Conservation (phyloP, 2,329 filamentous ascomycete genomes). For the Hypoxylon sp. region DNA sequence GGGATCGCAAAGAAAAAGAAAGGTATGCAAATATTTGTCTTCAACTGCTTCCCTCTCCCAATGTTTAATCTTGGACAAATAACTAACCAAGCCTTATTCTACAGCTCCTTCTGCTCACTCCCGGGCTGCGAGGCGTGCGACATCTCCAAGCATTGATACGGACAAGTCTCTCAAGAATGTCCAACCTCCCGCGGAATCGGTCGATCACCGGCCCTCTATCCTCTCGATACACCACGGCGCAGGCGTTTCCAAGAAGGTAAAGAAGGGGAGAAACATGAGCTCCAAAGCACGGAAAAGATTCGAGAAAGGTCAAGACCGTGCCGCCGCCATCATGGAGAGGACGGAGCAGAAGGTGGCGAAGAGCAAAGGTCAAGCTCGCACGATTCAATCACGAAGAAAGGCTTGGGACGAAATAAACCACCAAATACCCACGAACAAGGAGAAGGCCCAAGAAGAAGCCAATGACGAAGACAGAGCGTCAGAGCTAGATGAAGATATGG, state of each 20-base stretch:
- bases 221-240: conserved; percentile 71
- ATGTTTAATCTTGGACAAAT: conserved; percentile 5
- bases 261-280: conserved; percentile 64
- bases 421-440: conserved; percentile 36
- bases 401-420: conserved; percentile 68
- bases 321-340: conserved; percentile 66
- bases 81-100: background rate
- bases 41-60: background rate
- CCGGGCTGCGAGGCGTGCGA: conserved; percentile 75
- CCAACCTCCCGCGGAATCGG: conserved; percentile 57
- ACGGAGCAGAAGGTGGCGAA: conserved; percentile 63
- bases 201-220: conserved; percentile 67
- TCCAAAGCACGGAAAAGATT: conserved; percentile 63
- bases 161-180: conserved; percentile 75
- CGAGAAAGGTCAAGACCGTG: conserved; percentile 65
- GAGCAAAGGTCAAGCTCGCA: conserved; percentile 59
- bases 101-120: conserved; percentile 73
- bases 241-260: conserved; percentile 73
- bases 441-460: conserved; percentile 17
- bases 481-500: conserved; percentile 41
- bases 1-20: conserved; percentile 46
- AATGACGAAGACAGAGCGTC: conserved; percentile 28
- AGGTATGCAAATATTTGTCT: conserved; percentile 35
- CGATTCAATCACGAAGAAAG: conserved; percentile 59
- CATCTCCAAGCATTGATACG: conserved; percentile 72